A percentile compares a stretch with the other conserved stretches of the same genome.
phyloP scores from a whole-genome alignment of 202 grass and related monocot genomes.

The Miscanthus sacchariflorus region DNA sequence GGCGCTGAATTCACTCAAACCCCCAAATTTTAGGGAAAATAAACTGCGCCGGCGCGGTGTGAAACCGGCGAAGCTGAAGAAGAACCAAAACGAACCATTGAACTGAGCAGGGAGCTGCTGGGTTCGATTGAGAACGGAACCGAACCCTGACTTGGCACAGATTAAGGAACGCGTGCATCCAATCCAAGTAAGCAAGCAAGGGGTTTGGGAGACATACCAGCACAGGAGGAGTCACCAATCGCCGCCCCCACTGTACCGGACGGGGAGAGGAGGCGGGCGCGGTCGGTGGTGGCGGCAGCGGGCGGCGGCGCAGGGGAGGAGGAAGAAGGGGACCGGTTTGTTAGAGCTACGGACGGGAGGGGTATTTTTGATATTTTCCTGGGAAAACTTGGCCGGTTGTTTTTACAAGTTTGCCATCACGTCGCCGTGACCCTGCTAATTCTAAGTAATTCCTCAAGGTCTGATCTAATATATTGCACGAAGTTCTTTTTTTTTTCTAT shows the following conservation, averaged over 20 bases:
- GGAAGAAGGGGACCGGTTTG: constrained; percentile 1
- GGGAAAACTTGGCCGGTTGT: not conserved
- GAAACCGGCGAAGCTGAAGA: not conserved
- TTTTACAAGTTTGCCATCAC: constrained; percentile 21
- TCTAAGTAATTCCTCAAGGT: not conserved
- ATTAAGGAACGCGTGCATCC: not conserved
- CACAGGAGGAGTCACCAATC: not conserved
- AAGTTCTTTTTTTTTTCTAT: too few relatives aligned
- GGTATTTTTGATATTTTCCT: constrained; percentile 29
- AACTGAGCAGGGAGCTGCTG: not conserved
- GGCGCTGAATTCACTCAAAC: constrained; percentile 16
- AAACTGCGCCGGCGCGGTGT: not conserved
- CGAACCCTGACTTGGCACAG: not conserved
- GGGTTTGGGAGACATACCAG: constrained; percentile 2
- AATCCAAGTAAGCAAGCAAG: constrained; percentile 1
- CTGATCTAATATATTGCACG: not conserved
- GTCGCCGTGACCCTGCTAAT: not conserved
- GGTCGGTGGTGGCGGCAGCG: not conserved
- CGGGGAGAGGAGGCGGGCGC: not conserved
- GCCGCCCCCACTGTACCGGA: not conserved
- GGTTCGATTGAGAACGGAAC: not conserved
- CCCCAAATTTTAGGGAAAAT: not conserved
- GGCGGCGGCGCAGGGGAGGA: not conserved
- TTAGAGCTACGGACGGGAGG: not conserved
- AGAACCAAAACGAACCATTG: not conserved